Evolutionary conservation across 305 asterid species (phyloP).

Genomic region (Fraxinus greggii): DNA sequence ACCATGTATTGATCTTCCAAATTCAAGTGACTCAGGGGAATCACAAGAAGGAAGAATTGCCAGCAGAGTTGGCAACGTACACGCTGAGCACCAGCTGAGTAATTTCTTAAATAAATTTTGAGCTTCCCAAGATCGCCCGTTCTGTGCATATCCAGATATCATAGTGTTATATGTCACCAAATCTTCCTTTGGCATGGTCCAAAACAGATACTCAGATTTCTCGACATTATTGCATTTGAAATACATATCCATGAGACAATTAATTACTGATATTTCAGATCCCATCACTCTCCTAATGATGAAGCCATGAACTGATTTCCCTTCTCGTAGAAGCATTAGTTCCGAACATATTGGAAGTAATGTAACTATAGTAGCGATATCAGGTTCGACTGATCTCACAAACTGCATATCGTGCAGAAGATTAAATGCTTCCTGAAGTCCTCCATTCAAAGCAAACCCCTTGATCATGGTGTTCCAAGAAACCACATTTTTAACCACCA

Average conservation of each 20-base stretch:
- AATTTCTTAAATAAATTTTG: constrained; percentile 53
- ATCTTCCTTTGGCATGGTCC: constrained; percentile 45
- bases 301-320: constrained; percentile 61
- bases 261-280: constrained; percentile 34
- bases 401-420: constrained; percentile 53
- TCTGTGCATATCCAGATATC: constrained; percentile 58
- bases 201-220: constrained; percentile 44
- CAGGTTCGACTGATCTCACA: constrained; percentile 41
- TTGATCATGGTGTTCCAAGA: constrained; percentile 73
- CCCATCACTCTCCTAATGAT: constrained; percentile 46
- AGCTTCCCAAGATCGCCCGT: constrained; percentile 44
- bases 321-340: constrained; percentile 41
- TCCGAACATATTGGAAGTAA: constrained; percentile 51
- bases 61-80: constrained; percentile 55
- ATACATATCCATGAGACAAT: constrained; percentile 61
- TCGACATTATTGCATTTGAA: constrained; percentile 36
- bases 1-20: constrained; percentile 56
- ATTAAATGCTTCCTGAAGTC: constrained; percentile 34
- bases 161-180: constrained; percentile 64
- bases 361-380: constrained; percentile 51
- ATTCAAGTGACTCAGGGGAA: constrained; percentile 39
- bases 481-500: constrained; percentile 45
- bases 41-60: constrained; percentile 60
- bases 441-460: constrained; percentile 43
- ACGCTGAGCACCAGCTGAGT: constrained; percentile 27